Conservation (phyloP, 305 asterid species). For the Plantago lanceolata region DNA sequence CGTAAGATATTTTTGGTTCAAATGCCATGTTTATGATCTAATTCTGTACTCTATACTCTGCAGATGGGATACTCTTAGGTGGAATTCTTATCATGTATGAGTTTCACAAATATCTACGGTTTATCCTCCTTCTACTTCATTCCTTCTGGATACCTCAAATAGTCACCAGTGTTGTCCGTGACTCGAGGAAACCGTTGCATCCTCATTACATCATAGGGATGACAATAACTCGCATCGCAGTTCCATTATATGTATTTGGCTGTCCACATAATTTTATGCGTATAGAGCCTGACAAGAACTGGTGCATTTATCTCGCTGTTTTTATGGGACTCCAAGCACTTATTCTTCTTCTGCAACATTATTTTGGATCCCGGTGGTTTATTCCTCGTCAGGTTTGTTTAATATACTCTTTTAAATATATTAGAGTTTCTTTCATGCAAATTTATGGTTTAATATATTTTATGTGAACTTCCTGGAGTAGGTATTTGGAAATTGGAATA, state of each 20-base stretch:
- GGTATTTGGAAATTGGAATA: too few relatives aligned
- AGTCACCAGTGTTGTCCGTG: conserved; percentile 66
- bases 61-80: conserved; percentile 94
- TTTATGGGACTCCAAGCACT: conserved; percentile 75
- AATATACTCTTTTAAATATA: conserved; percentile 2
- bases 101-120: conserved; percentile 68
- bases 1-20: conserved; percentile 5
- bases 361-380: conserved; percentile 92
- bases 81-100: conserved; percentile 89
- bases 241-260: conserved; percentile 83
- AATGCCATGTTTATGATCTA: conserved; percentile 15
- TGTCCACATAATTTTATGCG: conserved; percentile 98
- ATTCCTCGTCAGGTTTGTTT: conserved; percentile 84
- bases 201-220: conserved; percentile 93
- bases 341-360: conserved; percentile 84
- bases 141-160: conserved; percentile 98
- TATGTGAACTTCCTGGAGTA: too few relatives aligned
- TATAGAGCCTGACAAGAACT: conserved; percentile 61
- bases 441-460: neutral
- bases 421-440: neutral
- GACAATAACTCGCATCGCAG: conserved; percentile 72
- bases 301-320: conserved; percentile 71
- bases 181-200: conserved; percentile 90
- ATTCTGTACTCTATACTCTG: conserved; percentile 22
- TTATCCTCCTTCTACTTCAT: conserved; percentile 76